phyloP scores from a whole-genome alignment of 208 protist genomes.

The Trypanosoma scelopori region DNA sequence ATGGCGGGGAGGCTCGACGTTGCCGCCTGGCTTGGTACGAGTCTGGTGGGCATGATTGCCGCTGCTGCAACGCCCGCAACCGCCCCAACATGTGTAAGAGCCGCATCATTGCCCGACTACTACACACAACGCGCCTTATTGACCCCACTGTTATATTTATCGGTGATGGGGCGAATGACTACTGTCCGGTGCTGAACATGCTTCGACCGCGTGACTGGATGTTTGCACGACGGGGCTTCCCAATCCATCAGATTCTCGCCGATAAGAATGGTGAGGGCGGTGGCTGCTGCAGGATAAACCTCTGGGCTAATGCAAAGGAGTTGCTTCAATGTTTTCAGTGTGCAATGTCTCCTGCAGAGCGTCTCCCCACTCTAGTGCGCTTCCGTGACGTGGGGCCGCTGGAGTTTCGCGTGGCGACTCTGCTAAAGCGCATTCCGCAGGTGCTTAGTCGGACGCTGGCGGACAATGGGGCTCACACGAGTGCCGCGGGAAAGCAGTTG shows the following conservation, averaged over 20 bases:
- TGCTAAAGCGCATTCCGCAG: slow-evolving; percentile 55
- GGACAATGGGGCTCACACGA: slow-evolving; percentile 30
- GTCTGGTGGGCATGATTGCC: slow-evolving; percentile 61
- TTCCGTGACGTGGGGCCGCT: slow-evolving; percentile 57
- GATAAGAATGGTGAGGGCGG: slow-evolving; percentile 24
- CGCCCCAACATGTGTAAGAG: slow-evolving; percentile 90
- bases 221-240: slow-evolving; percentile 67
- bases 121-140: slow-evolving; percentile 71
- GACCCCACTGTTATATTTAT: slow-evolving; percentile 88
- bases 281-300: slow-evolving; percentile 74
- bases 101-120: slow-evolving; percentile 67
- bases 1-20: slow-evolving; percentile 24
- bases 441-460: slow-evolving; percentile 55
- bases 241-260: slow-evolving; percentile 52
- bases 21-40: slow-evolving; percentile 83
- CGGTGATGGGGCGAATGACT: slow-evolving; percentile 85
- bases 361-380: slow-evolving; percentile 76
- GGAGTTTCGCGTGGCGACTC: slow-evolving; percentile 78
- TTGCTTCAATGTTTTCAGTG: slow-evolving; percentile 57
- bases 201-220: slow-evolving; percentile 82
- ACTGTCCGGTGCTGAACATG: slow-evolving; percentile 77
- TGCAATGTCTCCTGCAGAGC: slow-evolving; percentile 36
- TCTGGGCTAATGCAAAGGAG: slow-evolving; percentile 71
- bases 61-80: slow-evolving; percentile 40
- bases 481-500: slow-evolving; percentile 22